These are phyloP conservation scores for Echites panduratus DNA, from an alignment of 257 asterid species.

Conservation along the genomic window DNA sequence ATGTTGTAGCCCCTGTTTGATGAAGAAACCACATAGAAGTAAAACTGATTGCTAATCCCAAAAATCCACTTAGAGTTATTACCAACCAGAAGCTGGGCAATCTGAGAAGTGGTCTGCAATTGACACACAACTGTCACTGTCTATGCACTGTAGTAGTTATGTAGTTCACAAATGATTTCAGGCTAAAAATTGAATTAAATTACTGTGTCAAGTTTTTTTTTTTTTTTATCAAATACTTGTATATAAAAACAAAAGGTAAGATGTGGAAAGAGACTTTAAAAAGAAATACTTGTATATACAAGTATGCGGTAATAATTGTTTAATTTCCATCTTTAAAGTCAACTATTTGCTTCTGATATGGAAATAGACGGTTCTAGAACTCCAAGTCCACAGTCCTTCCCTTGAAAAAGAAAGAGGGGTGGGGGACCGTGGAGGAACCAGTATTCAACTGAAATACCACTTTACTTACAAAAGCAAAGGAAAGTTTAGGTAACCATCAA, in stretches of 20 bases:
- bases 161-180: not conserved
- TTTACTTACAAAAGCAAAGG: not conserved
- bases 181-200: not conserved
- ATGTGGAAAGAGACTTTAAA: no score
- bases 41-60: slow-evolving; percentile 91
- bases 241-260: not conserved
- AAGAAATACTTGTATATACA: no score
- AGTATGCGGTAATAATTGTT: not conserved
- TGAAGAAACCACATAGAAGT: slow-evolving; percentile 99
- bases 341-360: not conserved
- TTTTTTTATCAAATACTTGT: not conserved
- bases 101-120: slow-evolving; percentile 69
- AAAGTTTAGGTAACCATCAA: not conserved
- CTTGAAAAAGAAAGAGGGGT: no score
- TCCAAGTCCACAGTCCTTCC: not conserved
- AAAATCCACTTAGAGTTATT: slow-evolving; percentile 73
- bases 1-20: slow-evolving; percentile 94
- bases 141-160: not conserved
- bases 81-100: slow-evolving; percentile 74
- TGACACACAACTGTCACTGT: not conserved
- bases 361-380: not conserved
- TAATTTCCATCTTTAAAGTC: not conserved
- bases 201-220: not conserved
- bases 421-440: no score
- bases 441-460: not conserved